Base-by-base conservation (phyloP, 768 basidiomycete genomes). In the Butyriboletus loyo region DNA sequence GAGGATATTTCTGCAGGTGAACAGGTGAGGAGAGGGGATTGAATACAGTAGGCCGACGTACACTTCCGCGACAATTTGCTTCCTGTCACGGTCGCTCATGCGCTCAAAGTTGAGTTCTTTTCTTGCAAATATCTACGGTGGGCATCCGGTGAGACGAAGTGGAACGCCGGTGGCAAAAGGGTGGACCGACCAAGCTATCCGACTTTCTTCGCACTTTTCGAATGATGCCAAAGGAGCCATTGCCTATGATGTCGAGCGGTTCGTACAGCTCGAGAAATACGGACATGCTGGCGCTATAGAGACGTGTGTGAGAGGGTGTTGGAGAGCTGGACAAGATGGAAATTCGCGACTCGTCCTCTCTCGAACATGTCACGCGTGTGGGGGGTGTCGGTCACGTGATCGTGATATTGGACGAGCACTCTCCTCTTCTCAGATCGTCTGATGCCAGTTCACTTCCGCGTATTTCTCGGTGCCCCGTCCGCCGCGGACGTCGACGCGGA, bases 11-110 rank as follows among this genome's bases (percentile, higher is more conserved):
- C 96, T 98, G 58, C 1, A 25, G 19, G 37, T 7, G 22, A 15
- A 45, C 19, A 13, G 21, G n/a, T 47, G 2, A 55, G 38, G 32
- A 10, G 34, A 19, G n/a, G 17, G 14, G 51, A 8, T 17, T 1
- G 41, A 45, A 24, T 5, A 21, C 10, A 35, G 21, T 19, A 22
- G 9, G 24, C 5, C 27, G 31, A 79, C 92, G 63, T 68, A 98
- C 96, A 98, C 97, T 84, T 99, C 97, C 11, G 95, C 85, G 4
- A 97, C 89, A 49, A 99, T 95, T 70, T 98, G 97, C 68, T 94
- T 94, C 60, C 93, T 82, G 67, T 99, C 97, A 35, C 93, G 82
- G 69, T 98, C 93, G 34, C 81, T 87, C 96, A 99, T 98, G 45
- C 89, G 83, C 65, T 96, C 93, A 72, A 98, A 99, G 72, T 98